Evolutionary conservation across 768 basidiomycete genomes (phyloP).

Genomic region (Mycena belliarum): DNA sequence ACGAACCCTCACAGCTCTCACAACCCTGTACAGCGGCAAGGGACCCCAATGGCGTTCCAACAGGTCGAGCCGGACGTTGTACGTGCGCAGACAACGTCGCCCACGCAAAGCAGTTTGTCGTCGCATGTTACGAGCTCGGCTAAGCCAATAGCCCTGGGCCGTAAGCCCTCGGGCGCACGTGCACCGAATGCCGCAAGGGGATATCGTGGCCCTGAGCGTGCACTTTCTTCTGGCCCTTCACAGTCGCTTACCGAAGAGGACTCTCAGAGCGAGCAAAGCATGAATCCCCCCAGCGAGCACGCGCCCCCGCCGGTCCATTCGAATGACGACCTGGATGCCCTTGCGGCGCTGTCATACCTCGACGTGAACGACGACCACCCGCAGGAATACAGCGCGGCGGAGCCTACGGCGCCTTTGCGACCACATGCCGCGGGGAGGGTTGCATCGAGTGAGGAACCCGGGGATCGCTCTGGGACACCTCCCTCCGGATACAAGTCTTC

Average conservation of each 20-base stretch:
- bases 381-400: slow-evolving; percentile 27
- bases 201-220: slow-evolving; percentile 40
- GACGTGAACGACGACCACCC: slow-evolving; percentile 46
- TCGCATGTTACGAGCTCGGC: slow-evolving; percentile 29
- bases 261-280: slow-evolving; percentile 27
- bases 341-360: slow-evolving; percentile 79
- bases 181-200: slow-evolving; percentile 44
- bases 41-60: slow-evolving; percentile 41
- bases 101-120: slow-evolving; percentile 16
- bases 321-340: slow-evolving; percentile 67
- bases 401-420: slow-evolving; percentile 38
- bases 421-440: slow-evolving; percentile 31
- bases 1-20: not conserved
- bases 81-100: slow-evolving; percentile 14
- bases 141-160: slow-evolving; percentile 44
- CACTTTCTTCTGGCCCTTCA: slow-evolving; percentile 36
- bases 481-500: slow-evolving; percentile 69
- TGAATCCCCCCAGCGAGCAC: slow-evolving; percentile 15
- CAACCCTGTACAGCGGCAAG: slow-evolving; percentile 28
- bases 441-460: not conserved
- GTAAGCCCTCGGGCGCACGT: slow-evolving; percentile 86
- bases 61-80: slow-evolving; percentile 13
- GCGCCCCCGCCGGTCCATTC: slow-evolving; percentile 15
- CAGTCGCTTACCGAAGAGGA: slow-evolving; percentile 36
- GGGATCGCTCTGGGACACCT: slow-evolving; percentile 19